Evolutionary conservation across 306 rosid species (phyloP).

Genomic region (Oemleria cerasiformis): DNA sequence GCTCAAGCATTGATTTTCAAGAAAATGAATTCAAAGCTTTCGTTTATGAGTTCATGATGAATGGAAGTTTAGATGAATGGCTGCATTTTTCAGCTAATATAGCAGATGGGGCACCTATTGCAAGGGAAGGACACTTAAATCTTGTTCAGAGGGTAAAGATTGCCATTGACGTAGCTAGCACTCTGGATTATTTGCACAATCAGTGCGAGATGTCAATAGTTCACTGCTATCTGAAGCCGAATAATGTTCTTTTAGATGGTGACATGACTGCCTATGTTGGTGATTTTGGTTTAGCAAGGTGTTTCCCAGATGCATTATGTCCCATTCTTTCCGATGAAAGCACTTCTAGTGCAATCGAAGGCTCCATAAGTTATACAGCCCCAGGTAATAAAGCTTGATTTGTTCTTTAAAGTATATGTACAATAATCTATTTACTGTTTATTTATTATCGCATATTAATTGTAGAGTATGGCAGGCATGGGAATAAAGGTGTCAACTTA

Average conservation of each 20-base stretch:
- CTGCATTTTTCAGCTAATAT: background rate
- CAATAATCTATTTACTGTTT: too few relatives aligned
- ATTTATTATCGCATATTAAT: too few relatives aligned
- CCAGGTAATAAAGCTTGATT: too few relatives aligned
- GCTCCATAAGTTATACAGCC: too few relatives aligned
- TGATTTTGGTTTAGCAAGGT: background rate
- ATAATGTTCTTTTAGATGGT: background rate
- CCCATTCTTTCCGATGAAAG: too few relatives aligned
- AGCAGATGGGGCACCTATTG: background rate
- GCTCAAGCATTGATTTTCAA: constrained; percentile 17
- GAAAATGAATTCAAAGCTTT: constrained; percentile 5
- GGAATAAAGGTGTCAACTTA: too few relatives aligned
- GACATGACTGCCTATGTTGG: background rate
- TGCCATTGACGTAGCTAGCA: background rate
- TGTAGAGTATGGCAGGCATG: too few relatives aligned
- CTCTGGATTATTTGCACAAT: background rate
- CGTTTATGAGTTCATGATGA: background rate
- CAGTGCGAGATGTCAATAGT: too few relatives aligned
- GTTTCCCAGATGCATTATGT: too few relatives aligned
- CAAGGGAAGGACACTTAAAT: background rate
- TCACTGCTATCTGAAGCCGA: background rate
- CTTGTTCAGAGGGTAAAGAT: background rate
- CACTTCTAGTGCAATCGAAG: too few relatives aligned
- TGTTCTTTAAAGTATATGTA: too few relatives aligned
- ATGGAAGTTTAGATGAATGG: constrained; percentile 6